Base-by-base conservation (phyloP, 108 stramenopile species). In the Skeletonema tropicum region DNA sequence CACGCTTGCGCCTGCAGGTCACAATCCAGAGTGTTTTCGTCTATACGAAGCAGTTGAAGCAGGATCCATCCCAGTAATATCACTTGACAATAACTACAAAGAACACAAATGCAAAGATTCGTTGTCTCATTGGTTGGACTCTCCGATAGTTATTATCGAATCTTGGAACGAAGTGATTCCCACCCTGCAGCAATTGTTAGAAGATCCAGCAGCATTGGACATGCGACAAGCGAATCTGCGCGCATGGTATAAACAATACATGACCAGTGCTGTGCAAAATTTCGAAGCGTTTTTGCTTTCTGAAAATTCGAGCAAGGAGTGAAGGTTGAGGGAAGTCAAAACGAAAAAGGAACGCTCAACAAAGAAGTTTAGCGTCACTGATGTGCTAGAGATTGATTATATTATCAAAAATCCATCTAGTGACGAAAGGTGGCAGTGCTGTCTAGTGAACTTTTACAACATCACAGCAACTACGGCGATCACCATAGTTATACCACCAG, bases 11-110 rank as follows among this genome's bases (percentile, higher is more conserved):
- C 85, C 85, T 10, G 52, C 67, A 12, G 85, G 85, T 31, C 85
- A 85, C 71, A 85, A 85, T 63, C 82, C 85, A 9, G 85, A 85
- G 41, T 82, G 77, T 13, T 85, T 83, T 64, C 81, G 85, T 42
- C 30, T 85, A 17, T 85, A 64, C 13, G 85, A 85, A 59, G 81
- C 81, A 15, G 74, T 82, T 0, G 69, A 79, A 45, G 77, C 81
- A 42, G 85, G 85, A 14, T 75, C 73, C 14, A 85, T 85, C 19
- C 85, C 85, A 7, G 61, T 38, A 21, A 25, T 36, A 36, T 19
- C 36, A 4, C 29, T 68, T 15, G 74, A 70, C 25, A 63, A 46
- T 30, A 11, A 68, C 72, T 72, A 79, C 60, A 46, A 21, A 23
- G n/a, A 60, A 42, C 76, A 76, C 19, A 62, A 76, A 35, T 76